Conservation (phyloP, 2,329 filamentous ascomycete genomes). For the Colletotrichum sp. region DNA sequence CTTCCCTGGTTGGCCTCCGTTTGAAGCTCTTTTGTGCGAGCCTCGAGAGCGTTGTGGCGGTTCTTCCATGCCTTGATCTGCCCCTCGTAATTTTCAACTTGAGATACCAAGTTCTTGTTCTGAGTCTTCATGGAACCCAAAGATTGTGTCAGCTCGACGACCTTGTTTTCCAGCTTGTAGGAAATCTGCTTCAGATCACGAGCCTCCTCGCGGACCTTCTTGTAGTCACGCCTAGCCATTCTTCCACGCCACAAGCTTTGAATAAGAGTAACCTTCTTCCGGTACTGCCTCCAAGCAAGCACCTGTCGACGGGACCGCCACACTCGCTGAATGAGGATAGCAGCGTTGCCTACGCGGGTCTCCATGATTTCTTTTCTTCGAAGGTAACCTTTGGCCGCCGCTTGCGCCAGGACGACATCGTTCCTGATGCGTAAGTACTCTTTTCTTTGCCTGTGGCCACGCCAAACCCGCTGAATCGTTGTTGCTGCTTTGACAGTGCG, state of each 20-base stretch:
- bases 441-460: conserved; percentile 88
- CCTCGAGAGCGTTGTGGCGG: conserved; percentile 87
- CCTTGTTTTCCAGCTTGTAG: conserved; percentile 99
- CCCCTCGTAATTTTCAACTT: conserved; percentile 94
- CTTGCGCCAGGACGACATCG: conserved; percentile 88
- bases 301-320: conserved; percentile 85
- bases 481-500: conserved; percentile 87
- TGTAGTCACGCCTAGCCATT: conserved; percentile 82
- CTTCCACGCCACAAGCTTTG: conserved; percentile 94
- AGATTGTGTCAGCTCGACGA: conserved; percentile 95
- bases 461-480: conserved; percentile 94
- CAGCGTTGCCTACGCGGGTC: conserved; percentile 90
- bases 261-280: conserved; percentile 85
- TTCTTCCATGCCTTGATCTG: conserved; percentile 97
- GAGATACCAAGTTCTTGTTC: conserved; percentile 86
- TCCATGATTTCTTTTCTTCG: conserved; percentile 92
- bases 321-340: conserved; percentile 84
- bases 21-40: conserved; percentile 90
- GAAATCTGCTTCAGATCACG: conserved; percentile 99
- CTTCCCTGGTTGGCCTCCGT: conserved; percentile 97
- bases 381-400: conserved; percentile 89
- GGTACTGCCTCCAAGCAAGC: conserved; percentile 84
- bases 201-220: conserved; percentile 90
- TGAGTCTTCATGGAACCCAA: conserved; percentile 91
- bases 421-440: conserved; percentile 78